Conservation (phyloP, 257 asterid species). For the Solanum corneliomulleri region DNA sequence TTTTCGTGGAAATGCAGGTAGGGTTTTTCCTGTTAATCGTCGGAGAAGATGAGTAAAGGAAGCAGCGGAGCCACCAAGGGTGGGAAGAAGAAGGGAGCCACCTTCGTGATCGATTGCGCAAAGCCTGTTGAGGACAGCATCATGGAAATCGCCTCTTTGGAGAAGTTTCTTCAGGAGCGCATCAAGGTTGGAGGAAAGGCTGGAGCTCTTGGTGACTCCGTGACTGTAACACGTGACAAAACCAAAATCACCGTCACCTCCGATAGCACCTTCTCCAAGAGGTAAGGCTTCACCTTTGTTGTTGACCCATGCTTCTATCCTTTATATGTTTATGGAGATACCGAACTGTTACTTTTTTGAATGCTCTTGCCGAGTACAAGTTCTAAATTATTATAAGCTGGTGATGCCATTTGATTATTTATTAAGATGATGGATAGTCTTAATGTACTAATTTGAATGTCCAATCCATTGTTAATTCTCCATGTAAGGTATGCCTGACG, state of each 20-base stretch:
- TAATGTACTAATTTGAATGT: not conserved
- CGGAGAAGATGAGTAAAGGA: slow-evolving; percentile 18
- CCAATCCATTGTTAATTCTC: not conserved
- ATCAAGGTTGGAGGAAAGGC: slow-evolving; percentile 46
- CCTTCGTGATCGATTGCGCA: slow-evolving; percentile 33
- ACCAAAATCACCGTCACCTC: slow-evolving; percentile 30
- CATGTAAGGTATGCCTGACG: not conserved
- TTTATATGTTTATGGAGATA: not conserved
- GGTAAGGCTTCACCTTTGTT: not conserved
- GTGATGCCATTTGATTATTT: not conserved
- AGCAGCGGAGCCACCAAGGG: slow-evolving; percentile 23
- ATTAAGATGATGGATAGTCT: not conserved
- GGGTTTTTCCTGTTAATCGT: not conserved
- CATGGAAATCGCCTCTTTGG: slow-evolving; percentile 39
- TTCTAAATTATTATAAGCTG: not conserved
- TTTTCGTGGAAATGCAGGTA: not conserved
- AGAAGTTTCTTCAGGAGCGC: slow-evolving; percentile 41
- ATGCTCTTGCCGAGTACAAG: too few relatives aligned
- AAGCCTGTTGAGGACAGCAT: slow-evolving; percentile 45
- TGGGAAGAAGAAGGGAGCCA: slow-evolving; percentile 35
- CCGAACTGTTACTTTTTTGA: not conserved
- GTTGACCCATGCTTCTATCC: not conserved
- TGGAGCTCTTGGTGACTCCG: slow-evolving; percentile 38
- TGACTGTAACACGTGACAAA: slow-evolving; percentile 31
- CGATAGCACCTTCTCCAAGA: slow-evolving; percentile 31